phyloP scores from a whole-genome alignment of 805 yeast genomes.

The Kluyveromyces nonfermentans region DNA sequence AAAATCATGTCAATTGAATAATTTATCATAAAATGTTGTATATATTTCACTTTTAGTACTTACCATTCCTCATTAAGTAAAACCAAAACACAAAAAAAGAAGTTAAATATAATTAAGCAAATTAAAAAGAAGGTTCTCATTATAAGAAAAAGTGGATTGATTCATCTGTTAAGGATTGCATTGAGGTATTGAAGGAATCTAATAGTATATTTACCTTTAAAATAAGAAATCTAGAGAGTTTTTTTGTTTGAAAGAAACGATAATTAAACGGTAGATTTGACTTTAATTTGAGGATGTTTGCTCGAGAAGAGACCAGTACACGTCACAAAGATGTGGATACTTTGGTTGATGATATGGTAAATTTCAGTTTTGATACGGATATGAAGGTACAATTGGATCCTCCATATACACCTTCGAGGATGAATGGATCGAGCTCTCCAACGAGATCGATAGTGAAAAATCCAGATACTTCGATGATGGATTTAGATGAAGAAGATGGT shows the following conservation, averaged over 20 bases:
- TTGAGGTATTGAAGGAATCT: too few relatives aligned
- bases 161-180: too few relatives aligned
- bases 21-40: too few relatives aligned
- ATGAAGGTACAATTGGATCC: conserved; percentile 4
- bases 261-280: background rate
- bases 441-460: conserved; percentile 19
- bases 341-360: conserved; percentile 28
- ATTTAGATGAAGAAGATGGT: conserved; percentile 22
- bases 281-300: conserved; percentile 11
- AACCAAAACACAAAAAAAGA: conserved; percentile 3
- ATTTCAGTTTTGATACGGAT: conserved; percentile 23
- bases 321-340: conserved; percentile 23
- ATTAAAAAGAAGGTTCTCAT: too few relatives aligned
- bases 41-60: background rate
- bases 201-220: too few relatives aligned
- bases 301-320: conserved; percentile 13
- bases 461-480: conserved; percentile 22
- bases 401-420: conserved; percentile 15
- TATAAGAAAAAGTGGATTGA: too few relatives aligned
- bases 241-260: background rate
- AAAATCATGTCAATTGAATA: too few relatives aligned
- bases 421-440: conserved; percentile 23
- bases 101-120: background rate
- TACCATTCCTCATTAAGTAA: background rate
- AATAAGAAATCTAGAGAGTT: too few relatives aligned